Percentiles rank a stretch among this genome's conserved stretches.
phyloP scores from a whole-genome alignment of 192 early-diverging fungal genomes.

The Dissophora ornata region DNA sequence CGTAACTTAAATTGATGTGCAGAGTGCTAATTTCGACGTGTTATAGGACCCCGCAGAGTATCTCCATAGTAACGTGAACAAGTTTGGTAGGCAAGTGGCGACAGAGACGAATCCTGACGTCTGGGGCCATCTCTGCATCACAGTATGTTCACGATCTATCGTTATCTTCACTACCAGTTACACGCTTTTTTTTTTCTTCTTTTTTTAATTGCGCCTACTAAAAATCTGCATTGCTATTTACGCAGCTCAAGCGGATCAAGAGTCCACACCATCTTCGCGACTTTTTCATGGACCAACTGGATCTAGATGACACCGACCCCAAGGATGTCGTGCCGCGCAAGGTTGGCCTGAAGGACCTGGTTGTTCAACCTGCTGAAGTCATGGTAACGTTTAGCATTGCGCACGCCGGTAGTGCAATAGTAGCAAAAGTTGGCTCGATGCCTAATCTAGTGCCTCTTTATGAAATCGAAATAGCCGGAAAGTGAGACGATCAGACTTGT shows the following conservation, averaged over 20 bases:
- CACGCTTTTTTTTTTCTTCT: not conserved
- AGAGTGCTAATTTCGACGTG: too few species aligned
- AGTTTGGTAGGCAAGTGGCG: constrained; percentile 7
- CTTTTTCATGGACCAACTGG: constrained; percentile 27
- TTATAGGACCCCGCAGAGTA: constrained; percentile 46
- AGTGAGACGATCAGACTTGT: not conserved
- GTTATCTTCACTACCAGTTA: not conserved
- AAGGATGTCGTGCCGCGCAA: not conserved
- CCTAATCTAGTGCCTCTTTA: too few species aligned
- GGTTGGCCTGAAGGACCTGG: constrained; percentile 25
- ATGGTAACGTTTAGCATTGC: constrained; percentile 12
- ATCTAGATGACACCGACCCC: constrained; percentile 1
- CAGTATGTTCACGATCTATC: constrained; percentile 7
- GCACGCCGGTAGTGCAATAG: too few species aligned
- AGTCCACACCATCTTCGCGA: constrained; percentile 28
- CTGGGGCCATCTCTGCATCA: constrained; percentile 15
- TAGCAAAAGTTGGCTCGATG: too few species aligned
- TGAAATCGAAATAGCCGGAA: constrained; percentile 7
- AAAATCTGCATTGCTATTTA: too few species aligned
- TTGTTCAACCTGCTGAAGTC: not conserved
- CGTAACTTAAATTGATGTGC: too few species aligned
- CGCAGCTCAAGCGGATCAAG: constrained; percentile 35
- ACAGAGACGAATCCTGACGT: not conserved
- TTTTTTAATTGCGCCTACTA: not conserved
- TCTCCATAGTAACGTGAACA: constrained; percentile 17